Base-by-base conservation (phyloP, 768 basidiomycete genomes). In the Boletus reticulatus region DNA sequence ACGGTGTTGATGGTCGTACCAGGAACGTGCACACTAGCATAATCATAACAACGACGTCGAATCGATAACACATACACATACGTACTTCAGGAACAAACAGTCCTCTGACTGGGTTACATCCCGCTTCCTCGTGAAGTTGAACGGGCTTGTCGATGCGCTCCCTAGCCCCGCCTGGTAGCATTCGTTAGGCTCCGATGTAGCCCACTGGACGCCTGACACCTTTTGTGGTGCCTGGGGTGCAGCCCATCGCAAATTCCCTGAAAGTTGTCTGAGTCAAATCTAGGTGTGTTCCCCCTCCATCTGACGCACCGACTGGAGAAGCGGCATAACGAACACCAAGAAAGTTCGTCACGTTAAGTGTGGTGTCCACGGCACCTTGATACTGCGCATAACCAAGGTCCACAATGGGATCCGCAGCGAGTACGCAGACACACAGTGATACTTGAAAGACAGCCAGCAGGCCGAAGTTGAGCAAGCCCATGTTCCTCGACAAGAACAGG, bases 91-190 rank as follows among this genome's bases (percentile, higher is more conserved):
- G 57, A 71, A 72, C 9, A 72, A 50, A 51, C 71, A 72, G 43
- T 72, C 71, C 34, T 72, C 70, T 4, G 69, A 62, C 24, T 61
- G 43, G 13, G 38, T 50, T 3, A 53, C 48, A 20, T 27, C 57
- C n/a, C 65, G 62, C 42, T 64, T 60, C 22, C 14, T 39, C 19
- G 9, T 4, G 13, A 17, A 46, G 13, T 22, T 48, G 12, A 63
- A 20, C 2, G 65, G 68, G 59, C 66, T 74, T 1, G 69, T 67
- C 4, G 72, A 53, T 2, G 74, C 55, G 6, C 10, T 41, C 6
- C 78, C 78, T 6, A 20, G 8, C 2, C 47, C 49, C 0, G 68
- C 66, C 36, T 72, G 66, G 17, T 73, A 62, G 39, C 79, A 80
- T n/a, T 55, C 54, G 19, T 55, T 55, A 1, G 71, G 73, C 17